Base-by-base conservation (phyloP, 164 flowering plant species). In the Echeveria elegans region DNA sequence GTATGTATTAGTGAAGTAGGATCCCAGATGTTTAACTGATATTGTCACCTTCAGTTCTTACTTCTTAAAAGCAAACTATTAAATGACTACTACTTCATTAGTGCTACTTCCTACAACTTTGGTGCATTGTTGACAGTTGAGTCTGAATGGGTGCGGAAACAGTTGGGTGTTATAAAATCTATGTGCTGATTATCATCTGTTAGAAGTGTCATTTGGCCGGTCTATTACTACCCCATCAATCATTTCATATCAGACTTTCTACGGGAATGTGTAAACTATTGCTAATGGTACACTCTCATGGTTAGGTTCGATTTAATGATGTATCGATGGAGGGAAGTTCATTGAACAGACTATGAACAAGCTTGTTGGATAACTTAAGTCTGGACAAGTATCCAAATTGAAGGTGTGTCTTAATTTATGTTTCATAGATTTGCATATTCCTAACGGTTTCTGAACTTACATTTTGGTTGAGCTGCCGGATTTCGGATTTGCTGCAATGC, bases 111-210 rank as follows among this genome's bases (percentile, higher is more conserved):
- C 16, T 53, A 53, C 12, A 53, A 24, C 29, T 2, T 53, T 53
- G 59, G 59, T 53, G 59, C 24, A 24, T 24, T 23, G 59, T 53
- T 53, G 59, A 53, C 31, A 24, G 59, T 53, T 53, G 59, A 29
- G 30, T 24, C 30, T 53, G 59, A 53, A 53, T 24, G 30, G 59
- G 59, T 53, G 59, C 59, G 29, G 53, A 53, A 8, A 53, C 59
- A 53, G 59, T 53, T 53, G 30, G n/a, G n/a, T n/a, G n/a, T n/a
- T 34, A 34, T 34, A 34, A 47, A 16, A 47, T n/a, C 53, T 47
- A 7, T 34, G 53, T 47, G 23, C 23, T 47, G 23, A 18, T 47
- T 47, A 47, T 47, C 23, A 47, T 47, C 23, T 47, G 15, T n/a
- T n/a, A n/a, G n/a, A n/a, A n/a, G n/a, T n/a, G n/a, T 16, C 50